Evolutionary conservation across 108 stramenopile genomes (phyloP).

Genomic region (Fistulifera solaris): DNA sequence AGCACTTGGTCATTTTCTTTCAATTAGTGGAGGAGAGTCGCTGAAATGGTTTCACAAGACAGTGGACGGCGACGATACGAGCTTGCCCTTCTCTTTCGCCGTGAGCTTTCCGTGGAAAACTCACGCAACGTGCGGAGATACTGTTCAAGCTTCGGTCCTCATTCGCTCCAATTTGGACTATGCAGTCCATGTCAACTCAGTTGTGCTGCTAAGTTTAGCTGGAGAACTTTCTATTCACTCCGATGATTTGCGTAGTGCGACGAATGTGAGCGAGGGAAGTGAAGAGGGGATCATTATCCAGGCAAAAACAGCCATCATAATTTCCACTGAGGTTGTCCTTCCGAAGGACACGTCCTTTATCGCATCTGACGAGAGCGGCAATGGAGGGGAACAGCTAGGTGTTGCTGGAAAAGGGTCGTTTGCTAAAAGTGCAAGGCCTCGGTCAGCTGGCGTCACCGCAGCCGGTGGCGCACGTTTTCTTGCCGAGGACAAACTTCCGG

Average conservation of each 20-base stretch:
- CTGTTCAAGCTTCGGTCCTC: slow-evolving; percentile 38
- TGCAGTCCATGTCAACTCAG: slow-evolving; percentile 39
- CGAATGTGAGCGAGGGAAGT: slow-evolving; percentile 22
- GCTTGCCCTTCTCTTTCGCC: slow-evolving; percentile 60
- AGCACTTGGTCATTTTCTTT: slow-evolving; percentile 19
- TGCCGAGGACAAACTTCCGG: slow-evolving; percentile 62
- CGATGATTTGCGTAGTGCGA: slow-evolving; percentile 18
- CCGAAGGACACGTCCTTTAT: slow-evolving; percentile 26
- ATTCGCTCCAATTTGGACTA: slow-evolving; percentile 62
- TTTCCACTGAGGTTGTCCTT: slow-evolving; percentile 22
- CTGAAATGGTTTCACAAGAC: slow-evolving; percentile 28
- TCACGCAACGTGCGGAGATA: slow-evolving; percentile 58
- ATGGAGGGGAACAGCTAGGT: slow-evolving; percentile 20
- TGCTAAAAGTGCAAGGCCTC: slow-evolving; percentile 29
- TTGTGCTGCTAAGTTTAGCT: slow-evolving; percentile 27
- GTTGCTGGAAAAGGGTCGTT: slow-evolving; percentile 23
- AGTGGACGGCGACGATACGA: slow-evolving; percentile 20
- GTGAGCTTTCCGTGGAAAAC: slow-evolving; percentile 55
- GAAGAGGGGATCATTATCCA: slow-evolving; percentile 24
- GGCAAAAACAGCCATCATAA: slow-evolving; percentile 19
- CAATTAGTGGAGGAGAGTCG: slow-evolving; percentile 2
- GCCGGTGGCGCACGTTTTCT: slow-evolving; percentile 57
- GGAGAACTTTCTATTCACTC: slow-evolving; percentile 15
- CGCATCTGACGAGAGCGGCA: slow-evolving; percentile 25
- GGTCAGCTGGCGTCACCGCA: slow-evolving; percentile 29